phyloP scores from a whole-genome alignment of 108 stramenopile species.

The Skeletonema grethae region DNA sequence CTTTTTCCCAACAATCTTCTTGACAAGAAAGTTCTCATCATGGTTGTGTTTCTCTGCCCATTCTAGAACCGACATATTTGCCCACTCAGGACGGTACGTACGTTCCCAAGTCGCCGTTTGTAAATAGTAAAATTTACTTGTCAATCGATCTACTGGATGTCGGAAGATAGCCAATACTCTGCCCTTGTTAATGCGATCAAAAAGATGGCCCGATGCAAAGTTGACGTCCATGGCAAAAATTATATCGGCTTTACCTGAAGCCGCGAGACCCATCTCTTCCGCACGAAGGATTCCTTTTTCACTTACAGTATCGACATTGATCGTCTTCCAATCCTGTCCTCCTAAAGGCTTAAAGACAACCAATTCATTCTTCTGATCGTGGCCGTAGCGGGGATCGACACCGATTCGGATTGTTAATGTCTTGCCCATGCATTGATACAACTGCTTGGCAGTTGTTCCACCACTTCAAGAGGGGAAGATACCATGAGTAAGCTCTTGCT shows the following conservation, averaged over 20 bases:
- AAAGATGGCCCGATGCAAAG: slow-evolving; percentile 38
- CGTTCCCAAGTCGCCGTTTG: slow-evolving; percentile 49
- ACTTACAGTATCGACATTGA: slow-evolving; percentile 52
- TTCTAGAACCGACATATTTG: slow-evolving; percentile 39
- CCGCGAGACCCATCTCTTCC: slow-evolving; percentile 28
- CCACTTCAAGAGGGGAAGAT: too few species aligned
- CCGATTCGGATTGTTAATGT: slow-evolving; percentile 34
- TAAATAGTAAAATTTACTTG: slow-evolving; percentile 46
- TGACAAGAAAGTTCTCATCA: slow-evolving; percentile 31
- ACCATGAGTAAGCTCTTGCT: too few species aligned
- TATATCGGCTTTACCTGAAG: slow-evolving; percentile 37
- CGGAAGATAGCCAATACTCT: slow-evolving; percentile 42
- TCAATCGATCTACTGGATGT: slow-evolving; percentile 47
- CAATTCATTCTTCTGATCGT: slow-evolving; percentile 22
- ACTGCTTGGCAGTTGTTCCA: slow-evolving; percentile 47
- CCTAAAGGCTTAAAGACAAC: slow-evolving; percentile 28
- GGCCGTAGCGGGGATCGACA: slow-evolving; percentile 37
- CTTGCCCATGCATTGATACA: slow-evolving; percentile 46
- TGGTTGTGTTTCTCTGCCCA: slow-evolving; percentile 36
- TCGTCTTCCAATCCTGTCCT: slow-evolving; percentile 35
- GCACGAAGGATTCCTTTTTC: slow-evolving; percentile 44
- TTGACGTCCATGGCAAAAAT: slow-evolving; percentile 46
- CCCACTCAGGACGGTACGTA: slow-evolving; percentile 39
- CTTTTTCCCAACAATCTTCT: slow-evolving; percentile 24
- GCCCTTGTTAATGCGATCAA: slow-evolving; percentile 38